Conservation (phyloP, 1,284 basidiomycete species). For the Puccinia novopanici region DNA sequence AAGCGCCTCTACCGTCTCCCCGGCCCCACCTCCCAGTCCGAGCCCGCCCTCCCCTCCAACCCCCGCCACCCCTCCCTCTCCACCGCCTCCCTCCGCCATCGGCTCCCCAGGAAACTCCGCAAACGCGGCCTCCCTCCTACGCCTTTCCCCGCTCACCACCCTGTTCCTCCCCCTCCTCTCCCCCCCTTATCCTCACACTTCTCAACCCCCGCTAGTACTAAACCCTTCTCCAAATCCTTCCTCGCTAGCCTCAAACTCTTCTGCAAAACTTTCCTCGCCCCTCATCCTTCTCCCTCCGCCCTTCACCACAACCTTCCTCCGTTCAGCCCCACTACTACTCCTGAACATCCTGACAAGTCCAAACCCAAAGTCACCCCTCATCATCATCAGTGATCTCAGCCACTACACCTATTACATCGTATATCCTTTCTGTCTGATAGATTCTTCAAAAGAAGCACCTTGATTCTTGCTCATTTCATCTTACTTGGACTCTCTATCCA, state of each 20-base stretch:
- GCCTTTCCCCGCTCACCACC: not conserved
- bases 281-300: not conserved
- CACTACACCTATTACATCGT: no score
- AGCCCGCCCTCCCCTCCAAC: no score
- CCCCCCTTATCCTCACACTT: not conserved
- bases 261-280: slow-evolving; percentile 7
- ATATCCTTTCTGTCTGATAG: no score
- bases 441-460: no score
- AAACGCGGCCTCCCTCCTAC: not conserved
- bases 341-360: not conserved
- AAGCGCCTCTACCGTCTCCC: not conserved
- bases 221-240: not conserved
- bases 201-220: not conserved
- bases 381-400: no score
- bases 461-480: no score
- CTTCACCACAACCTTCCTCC: not conserved
- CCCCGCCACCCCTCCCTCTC: not conserved
- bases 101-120: not conserved
- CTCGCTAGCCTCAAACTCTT: not conserved
- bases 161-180: not conserved
- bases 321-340: not conserved
- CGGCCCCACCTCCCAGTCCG: slow-evolving; percentile 22
- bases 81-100: not conserved
- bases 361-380: not conserved
- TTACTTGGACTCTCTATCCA: no score